Percentiles rank a stretch among this genome's conserved stretches.
Evolutionary conservation across 768 basidiomycete genomes (phyloP).

Genomic region (Leccinum truebloodii): DNA sequence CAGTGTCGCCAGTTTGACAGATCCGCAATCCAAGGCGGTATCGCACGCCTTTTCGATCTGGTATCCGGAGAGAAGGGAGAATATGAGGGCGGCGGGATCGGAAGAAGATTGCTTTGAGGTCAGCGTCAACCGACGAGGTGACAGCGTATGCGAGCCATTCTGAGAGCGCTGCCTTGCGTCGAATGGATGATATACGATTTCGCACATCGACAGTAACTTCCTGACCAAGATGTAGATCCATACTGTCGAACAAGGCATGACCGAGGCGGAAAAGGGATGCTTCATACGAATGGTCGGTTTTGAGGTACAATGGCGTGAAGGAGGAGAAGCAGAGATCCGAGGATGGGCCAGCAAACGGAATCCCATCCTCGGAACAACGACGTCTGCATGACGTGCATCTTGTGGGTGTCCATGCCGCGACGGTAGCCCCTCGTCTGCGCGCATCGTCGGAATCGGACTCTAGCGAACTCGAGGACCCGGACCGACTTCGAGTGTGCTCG

Average conservation of each 20-base stretch:
- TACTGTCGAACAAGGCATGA: slow-evolving; percentile 82
- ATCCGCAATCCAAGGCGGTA: slow-evolving; percentile 70
- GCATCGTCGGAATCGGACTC: no score
- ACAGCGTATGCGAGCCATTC: slow-evolving; percentile 83
- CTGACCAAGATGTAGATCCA: slow-evolving; percentile 61
- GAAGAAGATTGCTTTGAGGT: slow-evolving; percentile 54
- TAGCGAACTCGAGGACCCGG: no score
- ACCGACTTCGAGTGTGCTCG: no score
- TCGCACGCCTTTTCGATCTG: slow-evolving; percentile 84
- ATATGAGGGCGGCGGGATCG: slow-evolving; percentile 55
- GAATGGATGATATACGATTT: slow-evolving; percentile 58
- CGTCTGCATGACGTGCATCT: no score
- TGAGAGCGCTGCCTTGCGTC: slow-evolving; percentile 78
- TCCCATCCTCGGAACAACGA: slow-evolving; percentile 45
- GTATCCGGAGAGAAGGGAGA: slow-evolving; percentile 82
- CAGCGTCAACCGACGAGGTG: slow-evolving; percentile 66
- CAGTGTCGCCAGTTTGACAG: slow-evolving; percentile 84
- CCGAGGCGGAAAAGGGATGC: slow-evolving; percentile 88
- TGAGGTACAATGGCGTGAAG: slow-evolving; percentile 69
- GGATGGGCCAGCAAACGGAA: slow-evolving; percentile 70
- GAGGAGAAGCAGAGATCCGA: slow-evolving; percentile 72
- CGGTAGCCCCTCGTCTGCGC: no score
- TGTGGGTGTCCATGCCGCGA: no score
- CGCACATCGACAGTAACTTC: slow-evolving; percentile 60
- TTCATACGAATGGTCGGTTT: slow-evolving; percentile 70